A percentile compares a stretch with the other conserved stretches of the same genome.
These are phyloP conservation scores for Sisymbrium altissimum DNA, from an alignment of 345 rosid species.

Conservation along the genomic window DNA sequence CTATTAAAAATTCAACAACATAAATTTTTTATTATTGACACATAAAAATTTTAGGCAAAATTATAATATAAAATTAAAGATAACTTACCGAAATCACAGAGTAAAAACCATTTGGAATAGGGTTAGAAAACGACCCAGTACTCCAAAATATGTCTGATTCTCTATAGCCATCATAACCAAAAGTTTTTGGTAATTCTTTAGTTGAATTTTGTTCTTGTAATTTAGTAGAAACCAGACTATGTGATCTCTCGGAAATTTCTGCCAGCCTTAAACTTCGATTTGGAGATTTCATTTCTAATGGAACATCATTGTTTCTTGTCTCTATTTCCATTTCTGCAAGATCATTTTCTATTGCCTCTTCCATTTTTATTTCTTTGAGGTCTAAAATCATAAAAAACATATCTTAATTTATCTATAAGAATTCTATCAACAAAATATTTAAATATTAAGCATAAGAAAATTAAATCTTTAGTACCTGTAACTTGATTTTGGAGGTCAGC, in stretches of 20 bases:
- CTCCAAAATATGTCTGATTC: conserved; percentile 86
- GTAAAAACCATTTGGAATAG: conserved; percentile 80
- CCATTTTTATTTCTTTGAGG: conserved; percentile 11
- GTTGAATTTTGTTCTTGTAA: no score
- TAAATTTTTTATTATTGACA: neutral
- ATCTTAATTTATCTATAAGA: no score
- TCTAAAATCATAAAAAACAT: conserved; percentile 66
- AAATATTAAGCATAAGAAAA: no score
- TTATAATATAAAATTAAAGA: neutral
- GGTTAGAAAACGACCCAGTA: conserved; percentile 63
- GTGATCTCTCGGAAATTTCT: conserved; percentile 41
- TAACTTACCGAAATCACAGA: conserved; percentile 58
- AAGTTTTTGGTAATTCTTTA: conserved; percentile 50
- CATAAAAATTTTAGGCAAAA: neutral
- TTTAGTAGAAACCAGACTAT: neutral
- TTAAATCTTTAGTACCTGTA: conserved; percentile 12
- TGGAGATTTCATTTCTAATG: conserved; percentile 50
- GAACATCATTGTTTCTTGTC: conserved; percentile 45
- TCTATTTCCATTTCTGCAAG: neutral
- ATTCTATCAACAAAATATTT: no score
- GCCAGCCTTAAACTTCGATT: conserved; percentile 53
- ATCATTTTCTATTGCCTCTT: neutral
- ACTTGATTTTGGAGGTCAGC: neutral
- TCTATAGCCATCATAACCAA: conserved; percentile 51
- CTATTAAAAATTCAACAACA: conserved; percentile 37